Evolutionary conservation across 192 early-diverging fungal species (phyloP).

Genomic region (Backusella parvicylindrica): DNA sequence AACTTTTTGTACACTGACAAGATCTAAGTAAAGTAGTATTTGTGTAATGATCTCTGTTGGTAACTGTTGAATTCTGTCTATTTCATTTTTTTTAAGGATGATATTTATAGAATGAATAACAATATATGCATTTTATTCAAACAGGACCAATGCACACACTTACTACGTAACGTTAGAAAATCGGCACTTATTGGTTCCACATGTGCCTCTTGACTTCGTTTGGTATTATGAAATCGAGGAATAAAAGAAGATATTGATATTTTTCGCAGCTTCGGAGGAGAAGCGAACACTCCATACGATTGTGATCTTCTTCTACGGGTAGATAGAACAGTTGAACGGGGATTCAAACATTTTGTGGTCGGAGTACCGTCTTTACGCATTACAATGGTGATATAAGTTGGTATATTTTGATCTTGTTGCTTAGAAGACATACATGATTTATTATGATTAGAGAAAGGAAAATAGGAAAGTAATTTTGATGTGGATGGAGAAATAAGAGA

Average conservation of each 20-base stretch:
- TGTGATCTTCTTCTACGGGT: not conserved
- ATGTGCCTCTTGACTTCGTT: not conserved
- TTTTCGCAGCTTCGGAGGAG: conserved; percentile 1
- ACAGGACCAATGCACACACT: not conserved
- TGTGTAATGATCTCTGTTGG: conserved; percentile 18
- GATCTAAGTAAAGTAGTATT: conserved; percentile 6
- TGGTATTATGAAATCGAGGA: not conserved
- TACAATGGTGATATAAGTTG: conserved; percentile 16
- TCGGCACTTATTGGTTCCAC: not conserved
- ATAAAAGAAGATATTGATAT: conserved; percentile 9
- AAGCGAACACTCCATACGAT: not conserved
- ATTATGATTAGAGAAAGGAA: conserved; percentile 6
- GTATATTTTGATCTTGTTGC: not conserved
- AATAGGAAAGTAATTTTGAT: conserved; percentile 15
- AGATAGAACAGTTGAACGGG: not conserved
- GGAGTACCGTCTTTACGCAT: conserved; percentile 21
- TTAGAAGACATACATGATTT: not conserved
- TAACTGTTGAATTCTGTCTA: conserved; percentile 16
- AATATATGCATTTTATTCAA: not conserved
- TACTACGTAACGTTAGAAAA: not conserved
- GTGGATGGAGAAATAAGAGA: not conserved
- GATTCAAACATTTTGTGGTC: conserved; percentile 16
- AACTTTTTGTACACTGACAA: not conserved
- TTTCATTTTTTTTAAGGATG: not conserved
- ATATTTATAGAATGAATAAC: not conserved